These are phyloP conservation scores for Amanita molliuscula DNA, from an alignment of 768 basidiomycete genomes.

Conservation along the genomic window DNA sequence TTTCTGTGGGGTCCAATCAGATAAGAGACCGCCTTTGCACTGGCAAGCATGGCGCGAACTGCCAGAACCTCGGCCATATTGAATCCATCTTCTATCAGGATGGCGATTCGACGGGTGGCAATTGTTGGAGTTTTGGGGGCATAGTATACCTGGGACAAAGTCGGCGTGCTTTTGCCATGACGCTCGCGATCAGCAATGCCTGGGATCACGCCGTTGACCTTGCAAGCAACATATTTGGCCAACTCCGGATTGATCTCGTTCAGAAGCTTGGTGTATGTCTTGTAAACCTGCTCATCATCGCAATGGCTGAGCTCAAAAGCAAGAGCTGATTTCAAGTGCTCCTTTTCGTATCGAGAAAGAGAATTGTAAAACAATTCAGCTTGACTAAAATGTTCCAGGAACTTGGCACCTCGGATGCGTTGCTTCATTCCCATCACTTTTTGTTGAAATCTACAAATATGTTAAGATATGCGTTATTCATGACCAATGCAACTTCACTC, in stretches of 20 bases:
- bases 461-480: slow-evolving; percentile 8
- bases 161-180: slow-evolving; percentile 43
- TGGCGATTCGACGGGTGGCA: slow-evolving; percentile 60
- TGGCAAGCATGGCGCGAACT: slow-evolving; percentile 42
- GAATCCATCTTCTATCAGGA: slow-evolving; percentile 72
- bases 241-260: slow-evolving; percentile 69
- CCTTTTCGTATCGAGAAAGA: slow-evolving; percentile 52
- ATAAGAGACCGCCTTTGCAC: slow-evolving; percentile 46
- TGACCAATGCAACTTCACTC: slow-evolving; percentile 27
- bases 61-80: slow-evolving; percentile 46
- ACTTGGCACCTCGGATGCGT: slow-evolving; percentile 60
- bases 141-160: slow-evolving; percentile 52
- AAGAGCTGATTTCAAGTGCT: slow-evolving; percentile 60
- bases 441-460: slow-evolving; percentile 31
- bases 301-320: slow-evolving; percentile 82
- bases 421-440: slow-evolving; percentile 44
- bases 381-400: slow-evolving; percentile 70
- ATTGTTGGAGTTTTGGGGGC: slow-evolving; percentile 47
- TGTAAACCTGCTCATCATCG: slow-evolving; percentile 64
- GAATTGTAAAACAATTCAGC: slow-evolving; percentile 82
- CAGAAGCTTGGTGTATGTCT: slow-evolving; percentile 54
- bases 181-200: slow-evolving; percentile 38
- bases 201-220: slow-evolving; percentile 53
- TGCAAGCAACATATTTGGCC: slow-evolving; percentile 55
- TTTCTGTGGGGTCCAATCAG: slow-evolving; percentile 63